phyloP scores from a whole-genome alignment of 2,329 filamentous ascomycete genomes.

The Monascus ruber region DNA sequence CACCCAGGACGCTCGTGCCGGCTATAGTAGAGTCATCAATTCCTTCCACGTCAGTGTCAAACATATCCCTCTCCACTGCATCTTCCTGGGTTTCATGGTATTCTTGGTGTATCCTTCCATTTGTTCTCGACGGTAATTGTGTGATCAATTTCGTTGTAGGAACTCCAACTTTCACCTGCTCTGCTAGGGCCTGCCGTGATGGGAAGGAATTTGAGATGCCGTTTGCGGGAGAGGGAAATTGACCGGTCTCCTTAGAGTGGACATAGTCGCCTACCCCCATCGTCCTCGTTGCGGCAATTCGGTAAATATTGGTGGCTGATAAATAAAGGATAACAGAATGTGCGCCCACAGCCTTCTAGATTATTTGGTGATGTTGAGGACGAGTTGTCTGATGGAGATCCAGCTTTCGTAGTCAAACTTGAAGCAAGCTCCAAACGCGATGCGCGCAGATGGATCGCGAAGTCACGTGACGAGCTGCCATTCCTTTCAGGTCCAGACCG shows the following conservation, averaged over 20 bases:
- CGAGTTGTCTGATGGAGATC: too few species aligned
- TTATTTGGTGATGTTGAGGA: too few species aligned
- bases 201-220: slow-evolving; percentile 10
- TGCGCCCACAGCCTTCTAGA: too few species aligned
- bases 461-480: too few species aligned
- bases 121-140: slow-evolving; percentile 6
- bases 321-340: too few species aligned
- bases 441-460: too few species aligned
- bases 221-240: slow-evolving; percentile 14
- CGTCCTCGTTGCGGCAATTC: too few species aligned
- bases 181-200: slow-evolving; percentile 21
- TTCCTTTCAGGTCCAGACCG: too few species aligned
- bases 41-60: slow-evolving; percentile 34
- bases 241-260: slow-evolving; percentile 26
- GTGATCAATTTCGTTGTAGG: slow-evolving; percentile 17
- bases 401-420: too few species aligned
- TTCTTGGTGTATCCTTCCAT: slow-evolving; percentile 8
- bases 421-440: too few species aligned
- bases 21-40: slow-evolving; percentile 33
- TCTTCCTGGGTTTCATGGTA: slow-evolving; percentile 8
- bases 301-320: too few species aligned
- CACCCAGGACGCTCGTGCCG: slow-evolving; percentile 26
- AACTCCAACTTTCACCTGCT: slow-evolving; percentile 23
- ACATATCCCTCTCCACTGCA: slow-evolving; percentile 20
- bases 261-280: slow-evolving; percentile 35